A percentile compares a stretch with the other conserved stretches of the same genome.
Conservation (phyloP, 306 rosid genomes). For the Abrus pulchellus region DNA sequence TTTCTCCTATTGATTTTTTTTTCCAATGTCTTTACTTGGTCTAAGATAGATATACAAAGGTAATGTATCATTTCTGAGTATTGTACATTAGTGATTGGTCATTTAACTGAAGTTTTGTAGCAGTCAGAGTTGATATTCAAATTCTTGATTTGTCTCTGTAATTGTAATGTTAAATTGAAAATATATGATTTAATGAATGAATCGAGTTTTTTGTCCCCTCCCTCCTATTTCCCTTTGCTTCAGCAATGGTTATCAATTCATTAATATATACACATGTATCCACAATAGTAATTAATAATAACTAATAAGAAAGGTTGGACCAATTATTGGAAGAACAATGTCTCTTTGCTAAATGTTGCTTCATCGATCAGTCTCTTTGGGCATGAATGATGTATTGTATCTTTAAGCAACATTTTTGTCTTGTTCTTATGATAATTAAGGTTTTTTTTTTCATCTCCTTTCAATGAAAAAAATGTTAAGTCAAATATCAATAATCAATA, state of each 20-base stretch:
- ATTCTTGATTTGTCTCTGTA: conserved; percentile 51
- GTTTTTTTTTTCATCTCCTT: too few species aligned
- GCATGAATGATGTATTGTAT: too few species aligned
- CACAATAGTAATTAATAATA: too few species aligned
- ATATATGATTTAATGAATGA: conserved; percentile 52
- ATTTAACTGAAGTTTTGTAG: conserved; percentile 60
- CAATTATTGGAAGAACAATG: too few species aligned
- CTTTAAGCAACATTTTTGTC: too few species aligned
- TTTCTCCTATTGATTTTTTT: conserved; percentile 25
- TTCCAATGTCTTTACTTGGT: conserved; percentile 50
- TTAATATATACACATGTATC: conserved; percentile 46
- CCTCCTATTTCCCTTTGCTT: background rate
- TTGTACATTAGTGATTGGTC: conserved; percentile 58
- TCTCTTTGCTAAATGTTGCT: too few species aligned
- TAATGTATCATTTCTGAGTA: conserved; percentile 57
- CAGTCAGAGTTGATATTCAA: conserved; percentile 57
- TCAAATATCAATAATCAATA: too few species aligned
- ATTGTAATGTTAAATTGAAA: conserved; percentile 55
- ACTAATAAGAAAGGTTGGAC: too few species aligned
- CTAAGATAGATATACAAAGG: conserved; percentile 51
- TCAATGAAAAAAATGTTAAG: too few species aligned
- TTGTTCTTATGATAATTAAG: too few species aligned
- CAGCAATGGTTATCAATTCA: conserved; percentile 42
- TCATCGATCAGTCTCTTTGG: too few species aligned
- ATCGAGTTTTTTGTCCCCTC: background rate